Evolutionary conservation across 73 alveolate species (phyloP).

Genomic region (Paramecium primaurelia): DNA sequence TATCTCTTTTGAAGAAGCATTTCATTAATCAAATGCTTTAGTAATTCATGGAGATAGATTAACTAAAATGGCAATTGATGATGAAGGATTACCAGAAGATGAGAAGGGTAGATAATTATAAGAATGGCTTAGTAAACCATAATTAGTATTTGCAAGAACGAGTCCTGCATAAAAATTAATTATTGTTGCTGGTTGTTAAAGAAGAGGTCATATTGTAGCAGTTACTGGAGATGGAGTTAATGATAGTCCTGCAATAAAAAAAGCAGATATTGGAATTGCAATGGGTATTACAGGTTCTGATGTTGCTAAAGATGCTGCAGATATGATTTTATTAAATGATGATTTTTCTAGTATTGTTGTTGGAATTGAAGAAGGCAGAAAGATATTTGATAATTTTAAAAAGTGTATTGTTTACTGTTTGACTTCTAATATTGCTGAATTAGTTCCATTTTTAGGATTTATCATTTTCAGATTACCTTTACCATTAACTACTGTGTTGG

Average conservation of each 20-base stretch:
- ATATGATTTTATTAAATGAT: conserved; percentile 78
- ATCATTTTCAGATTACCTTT: conserved; percentile 31
- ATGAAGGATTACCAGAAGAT: conserved; percentile 66
- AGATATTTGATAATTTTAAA: conserved; percentile 86
- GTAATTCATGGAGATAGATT: conserved; percentile 84
- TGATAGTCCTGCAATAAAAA: conserved; percentile 74
- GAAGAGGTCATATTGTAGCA: conserved; percentile 68
- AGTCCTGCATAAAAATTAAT: conserved; percentile 93
- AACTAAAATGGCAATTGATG: conserved; percentile 68
- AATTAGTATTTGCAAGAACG: conserved; percentile 96
- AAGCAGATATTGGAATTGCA: conserved; percentile 81
- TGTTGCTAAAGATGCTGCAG: conserved; percentile 80
- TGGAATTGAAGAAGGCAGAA: conserved; percentile 93
- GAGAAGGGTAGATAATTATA: conserved; percentile 74
- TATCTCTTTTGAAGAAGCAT: conserved; percentile 70
- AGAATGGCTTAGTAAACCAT: conserved; percentile 77
- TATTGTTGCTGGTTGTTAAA: conserved; percentile 93
- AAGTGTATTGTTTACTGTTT: conserved; percentile 43
- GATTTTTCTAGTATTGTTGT: conserved; percentile 81
- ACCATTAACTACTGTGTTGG: conserved; percentile 84
- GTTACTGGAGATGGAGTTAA: conserved; percentile 80
- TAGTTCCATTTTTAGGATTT: conserved; percentile 48
- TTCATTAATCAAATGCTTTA: conserved; percentile 67
- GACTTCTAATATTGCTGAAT: conserved; percentile 46
- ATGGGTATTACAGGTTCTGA: conserved; percentile 85